Percentiles rank a stretch among this genome's conserved stretches.
Conservation (phyloP, 257 asterid genomes). For the Solanum corneliomulleri region DNA sequence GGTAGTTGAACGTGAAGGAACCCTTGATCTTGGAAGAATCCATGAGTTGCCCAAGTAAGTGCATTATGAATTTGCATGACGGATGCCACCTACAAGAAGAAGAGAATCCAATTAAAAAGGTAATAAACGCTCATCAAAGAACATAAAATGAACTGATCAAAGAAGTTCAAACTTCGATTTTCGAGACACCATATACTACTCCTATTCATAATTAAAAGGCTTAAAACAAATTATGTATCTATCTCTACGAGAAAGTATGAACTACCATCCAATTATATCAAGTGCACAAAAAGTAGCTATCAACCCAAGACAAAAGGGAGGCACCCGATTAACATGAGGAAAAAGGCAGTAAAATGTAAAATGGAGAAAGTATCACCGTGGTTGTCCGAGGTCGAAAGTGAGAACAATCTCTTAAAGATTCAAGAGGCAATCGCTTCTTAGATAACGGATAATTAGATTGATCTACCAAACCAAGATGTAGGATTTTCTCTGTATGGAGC, state of each 20-base stretch:
- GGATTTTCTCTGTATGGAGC: slow-evolving; percentile 50
- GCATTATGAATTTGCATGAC: slow-evolving; percentile 56
- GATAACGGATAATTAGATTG: slow-evolving; percentile 57
- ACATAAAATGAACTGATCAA: neutral
- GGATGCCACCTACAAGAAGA: slow-evolving; percentile 66
- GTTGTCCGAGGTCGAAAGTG: slow-evolving; percentile 84
- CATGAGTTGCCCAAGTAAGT: slow-evolving; percentile 41
- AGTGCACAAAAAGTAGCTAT: neutral
- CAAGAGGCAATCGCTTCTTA: slow-evolving; percentile 73
- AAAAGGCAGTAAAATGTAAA: neutral
- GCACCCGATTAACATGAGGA: neutral
- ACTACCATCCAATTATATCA: neutral
- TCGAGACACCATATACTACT: neutral
- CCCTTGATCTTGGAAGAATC: slow-evolving; percentile 52
- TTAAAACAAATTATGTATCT: neutral
- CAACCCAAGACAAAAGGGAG: neutral
- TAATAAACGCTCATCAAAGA: neutral
- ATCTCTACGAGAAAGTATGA: neutral
- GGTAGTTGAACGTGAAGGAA: slow-evolving; percentile 77
- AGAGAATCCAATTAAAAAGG: neutral
- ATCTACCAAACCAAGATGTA: slow-evolving; percentile 61
- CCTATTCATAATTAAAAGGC: neutral
- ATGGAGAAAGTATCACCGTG: slow-evolving; percentile 31
- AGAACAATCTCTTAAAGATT: slow-evolving; percentile 41
- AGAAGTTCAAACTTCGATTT: neutral